These are phyloP conservation scores for Corymbia citriodora DNA, from an alignment of 441 rosid species.

Conservation along the genomic window DNA sequence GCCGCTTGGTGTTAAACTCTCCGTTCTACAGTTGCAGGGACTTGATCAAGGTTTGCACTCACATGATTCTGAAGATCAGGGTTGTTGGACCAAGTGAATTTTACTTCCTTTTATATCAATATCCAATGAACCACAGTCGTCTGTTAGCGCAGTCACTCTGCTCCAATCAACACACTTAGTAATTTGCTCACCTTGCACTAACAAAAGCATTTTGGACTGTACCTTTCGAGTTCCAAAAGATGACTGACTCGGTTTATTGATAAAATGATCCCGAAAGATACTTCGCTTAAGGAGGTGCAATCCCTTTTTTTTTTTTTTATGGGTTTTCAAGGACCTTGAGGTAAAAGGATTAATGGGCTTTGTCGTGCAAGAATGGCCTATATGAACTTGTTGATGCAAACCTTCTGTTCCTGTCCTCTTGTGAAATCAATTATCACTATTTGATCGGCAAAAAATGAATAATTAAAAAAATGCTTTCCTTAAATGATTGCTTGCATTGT, in stretches of 20 bases:
- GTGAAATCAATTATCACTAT: background rate
- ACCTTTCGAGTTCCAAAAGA: background rate
- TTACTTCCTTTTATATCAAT: background rate
- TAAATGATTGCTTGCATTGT: background rate
- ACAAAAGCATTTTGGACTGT: background rate
- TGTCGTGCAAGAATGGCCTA: background rate
- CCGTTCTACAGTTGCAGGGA: background rate
- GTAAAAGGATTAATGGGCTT: background rate
- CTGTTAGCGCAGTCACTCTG: background rate
- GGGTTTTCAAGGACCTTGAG: background rate
- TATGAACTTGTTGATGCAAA: background rate
- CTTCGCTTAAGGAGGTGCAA: too few species aligned
- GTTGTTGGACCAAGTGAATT: background rate
- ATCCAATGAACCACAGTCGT: background rate
- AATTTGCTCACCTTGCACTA: background rate
- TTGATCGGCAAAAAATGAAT: background rate
- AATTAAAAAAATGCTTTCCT: background rate
- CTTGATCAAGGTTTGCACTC: background rate
- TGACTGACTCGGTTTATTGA: too few species aligned
- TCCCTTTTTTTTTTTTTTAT: background rate
- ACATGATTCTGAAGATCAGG: background rate
- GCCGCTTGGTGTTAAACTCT: background rate
- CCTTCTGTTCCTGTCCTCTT: background rate
- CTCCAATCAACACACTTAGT: background rate
- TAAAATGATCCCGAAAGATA: too few species aligned